Conservation (phyloP, 2,329 filamentous ascomycete species). For the Colletotrichum liaoningense region DNA sequence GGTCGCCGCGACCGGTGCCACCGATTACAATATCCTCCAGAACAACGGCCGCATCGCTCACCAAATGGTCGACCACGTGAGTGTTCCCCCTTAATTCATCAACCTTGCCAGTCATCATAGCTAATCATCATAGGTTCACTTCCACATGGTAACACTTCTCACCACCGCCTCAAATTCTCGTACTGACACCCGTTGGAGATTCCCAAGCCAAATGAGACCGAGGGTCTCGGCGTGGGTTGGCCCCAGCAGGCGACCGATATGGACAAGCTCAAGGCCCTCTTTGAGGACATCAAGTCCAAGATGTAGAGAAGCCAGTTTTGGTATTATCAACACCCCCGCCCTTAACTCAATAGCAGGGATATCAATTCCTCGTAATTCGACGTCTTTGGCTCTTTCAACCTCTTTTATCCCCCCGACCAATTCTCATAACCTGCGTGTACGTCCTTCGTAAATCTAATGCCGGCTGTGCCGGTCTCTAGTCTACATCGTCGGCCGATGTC, state of each 20-base stretch:
- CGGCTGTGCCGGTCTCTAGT: slow-evolving; percentile 45
- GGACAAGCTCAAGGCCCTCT: slow-evolving; percentile 82
- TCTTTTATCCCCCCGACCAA: background rate
- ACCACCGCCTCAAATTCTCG: background rate
- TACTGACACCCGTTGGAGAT: slow-evolving; percentile 67
- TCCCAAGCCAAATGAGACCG: slow-evolving; percentile 86
- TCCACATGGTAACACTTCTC: slow-evolving; percentile 81
- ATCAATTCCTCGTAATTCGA: slow-evolving; percentile 34
- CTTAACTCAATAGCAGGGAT: background rate
- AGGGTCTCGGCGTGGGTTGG: slow-evolving; percentile 87
- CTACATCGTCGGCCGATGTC: slow-evolving; percentile 58
- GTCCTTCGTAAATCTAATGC: background rate
- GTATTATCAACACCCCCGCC: background rate
- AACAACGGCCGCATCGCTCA: slow-evolving; percentile 95
- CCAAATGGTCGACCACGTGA: slow-evolving; percentile 91
- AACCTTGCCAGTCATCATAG: slow-evolving; percentile 16
- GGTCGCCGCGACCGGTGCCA: slow-evolving; percentile 78
- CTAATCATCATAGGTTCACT: slow-evolving; percentile 74
- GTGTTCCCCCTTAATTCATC: slow-evolving; percentile 39
- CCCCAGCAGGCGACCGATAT: slow-evolving; percentile 81
- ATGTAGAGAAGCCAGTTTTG: slow-evolving; percentile 65
- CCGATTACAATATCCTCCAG: slow-evolving; percentile 93
- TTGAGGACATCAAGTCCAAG: slow-evolving; percentile 88
- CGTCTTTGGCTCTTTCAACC: background rate
- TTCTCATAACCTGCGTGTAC: background rate